Evolutionary conservation across 2,329 filamentous ascomycete genomes (phyloP).

Genomic region (Didymella pomorum): DNA sequence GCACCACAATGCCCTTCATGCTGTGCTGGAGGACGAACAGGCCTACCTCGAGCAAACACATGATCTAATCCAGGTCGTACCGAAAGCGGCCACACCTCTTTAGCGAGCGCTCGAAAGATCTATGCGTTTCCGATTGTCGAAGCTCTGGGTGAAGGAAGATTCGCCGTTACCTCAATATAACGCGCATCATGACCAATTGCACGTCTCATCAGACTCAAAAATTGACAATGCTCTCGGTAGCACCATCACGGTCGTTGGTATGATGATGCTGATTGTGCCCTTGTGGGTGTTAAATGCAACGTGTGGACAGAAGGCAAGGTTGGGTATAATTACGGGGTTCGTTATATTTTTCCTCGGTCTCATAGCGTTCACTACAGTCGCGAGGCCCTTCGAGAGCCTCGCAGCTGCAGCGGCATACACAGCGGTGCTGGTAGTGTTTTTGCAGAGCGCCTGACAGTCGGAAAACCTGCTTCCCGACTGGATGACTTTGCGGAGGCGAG

Average conservation of each 20-base stretch:
- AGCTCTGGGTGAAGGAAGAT: too few species aligned
- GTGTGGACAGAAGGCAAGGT: neutral
- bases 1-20: too few species aligned
- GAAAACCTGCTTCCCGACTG: too few species aligned
- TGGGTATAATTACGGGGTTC: neutral
- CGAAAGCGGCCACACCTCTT: too few species aligned
- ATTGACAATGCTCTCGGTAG: neutral
- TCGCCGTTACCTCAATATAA: too few species aligned
- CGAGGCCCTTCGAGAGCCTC: slow-evolving; percentile 1
- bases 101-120: neutral
- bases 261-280: neutral
- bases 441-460: neutral
- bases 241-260: neutral
- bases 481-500: too few species aligned
- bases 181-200: too few species aligned
- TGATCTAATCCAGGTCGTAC: too few species aligned
- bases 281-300: neutral
- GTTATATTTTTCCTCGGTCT: neutral
- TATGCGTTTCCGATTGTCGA: too few species aligned
- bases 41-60: too few species aligned
- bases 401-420: slow-evolving; percentile 6
- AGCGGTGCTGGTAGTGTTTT: slow-evolving; percentile 1
- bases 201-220: too few species aligned
- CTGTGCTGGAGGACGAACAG: too few species aligned
- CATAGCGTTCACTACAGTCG: neutral